Evolutionary conservation across 1,284 basidiomycete species (phyloP), one percentile per base, ranked within the genome.

Genomic region (Phylloboletellus chloephorus): DNA sequence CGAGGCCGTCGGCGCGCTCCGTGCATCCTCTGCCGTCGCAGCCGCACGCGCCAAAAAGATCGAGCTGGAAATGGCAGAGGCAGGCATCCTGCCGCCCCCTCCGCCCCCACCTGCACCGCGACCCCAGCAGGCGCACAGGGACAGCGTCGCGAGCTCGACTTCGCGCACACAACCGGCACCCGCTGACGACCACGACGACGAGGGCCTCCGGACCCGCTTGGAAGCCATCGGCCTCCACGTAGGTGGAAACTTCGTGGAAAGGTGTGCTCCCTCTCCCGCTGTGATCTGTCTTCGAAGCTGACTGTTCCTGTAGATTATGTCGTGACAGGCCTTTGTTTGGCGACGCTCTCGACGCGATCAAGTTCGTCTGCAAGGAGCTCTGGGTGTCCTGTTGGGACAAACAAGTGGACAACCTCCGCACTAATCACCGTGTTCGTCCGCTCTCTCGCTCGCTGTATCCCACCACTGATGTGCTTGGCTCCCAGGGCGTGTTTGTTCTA

Each of bases 301-400:
- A 20, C 25, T 3, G 2, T 15, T 3, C 5, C 3, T 30, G 2
- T 55, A 92, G 88, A 46, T 62, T 95, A 45, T 84, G 81, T 53
- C 76, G 82, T 21, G 83, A 90, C 44, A 72, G 82, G 47, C 69
- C 80, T 22, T 72, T 88, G 31, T 87, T 95, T 50, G 65, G 77
- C 0, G 85, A 93, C 52, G 88, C 91, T 2, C 72, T 97, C 7
- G 93, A 97, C 52, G 82, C 80, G 11, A 83, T 97, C 67, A 97
- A 97, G 63, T 96, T 96, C 57, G 75, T 97, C 47, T 97, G 93
- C 70, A 97, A 97, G 60, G 93, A 97, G 48, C 68, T 96, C n/a
- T 93, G 90, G 90, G 72, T 74, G 0, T 74, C 81, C 3, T 82
- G 81, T 42, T 93, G 86, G 86, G 86, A 90, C 44, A 94, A 95